phyloP scores from a whole-genome alignment of 106 monocot genomes.

The Acanthochlamys bracteata region DNA sequence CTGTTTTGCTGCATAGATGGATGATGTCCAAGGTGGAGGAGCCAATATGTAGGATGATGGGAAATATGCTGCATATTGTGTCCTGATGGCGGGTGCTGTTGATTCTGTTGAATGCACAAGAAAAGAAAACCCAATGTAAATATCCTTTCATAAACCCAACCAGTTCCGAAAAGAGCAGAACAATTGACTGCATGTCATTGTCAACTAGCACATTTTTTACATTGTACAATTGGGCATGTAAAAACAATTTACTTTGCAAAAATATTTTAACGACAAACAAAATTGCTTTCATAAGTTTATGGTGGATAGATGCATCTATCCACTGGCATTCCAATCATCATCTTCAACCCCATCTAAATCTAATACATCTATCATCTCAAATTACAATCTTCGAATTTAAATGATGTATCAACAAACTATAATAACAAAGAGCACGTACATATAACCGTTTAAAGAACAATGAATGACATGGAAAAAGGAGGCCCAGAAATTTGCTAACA shows the following conservation, averaged over 20 bases:
- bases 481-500: too few relatives aligned
- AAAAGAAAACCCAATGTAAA: neutral
- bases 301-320: too few relatives aligned
- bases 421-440: too few relatives aligned
- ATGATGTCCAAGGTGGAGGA: constrained; percentile 48
- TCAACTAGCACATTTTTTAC: too few relatives aligned
- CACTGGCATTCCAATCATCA: too few relatives aligned
- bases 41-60: constrained; percentile 39
- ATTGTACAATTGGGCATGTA: too few relatives aligned
- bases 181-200: too few relatives aligned
- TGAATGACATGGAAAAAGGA: too few relatives aligned
- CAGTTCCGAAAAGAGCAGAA: too few relatives aligned
- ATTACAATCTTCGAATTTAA: neutral
- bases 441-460: too few relatives aligned
- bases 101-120: constrained; percentile 19
- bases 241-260: neutral
- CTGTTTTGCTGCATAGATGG: constrained; percentile 50
- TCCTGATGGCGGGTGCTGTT: constrained; percentile 43
- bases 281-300: neutral
- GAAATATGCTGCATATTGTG: constrained; percentile 49
- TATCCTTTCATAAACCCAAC: neutral
- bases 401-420: too few relatives aligned
- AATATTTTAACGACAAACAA: neutral
- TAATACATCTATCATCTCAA: neutral
- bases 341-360: neutral